Evolutionary conservation across 345 rosid species (phyloP), one percentile per base, ranked within the genome.

Genomic region (Erucastrum elatum): DNA sequence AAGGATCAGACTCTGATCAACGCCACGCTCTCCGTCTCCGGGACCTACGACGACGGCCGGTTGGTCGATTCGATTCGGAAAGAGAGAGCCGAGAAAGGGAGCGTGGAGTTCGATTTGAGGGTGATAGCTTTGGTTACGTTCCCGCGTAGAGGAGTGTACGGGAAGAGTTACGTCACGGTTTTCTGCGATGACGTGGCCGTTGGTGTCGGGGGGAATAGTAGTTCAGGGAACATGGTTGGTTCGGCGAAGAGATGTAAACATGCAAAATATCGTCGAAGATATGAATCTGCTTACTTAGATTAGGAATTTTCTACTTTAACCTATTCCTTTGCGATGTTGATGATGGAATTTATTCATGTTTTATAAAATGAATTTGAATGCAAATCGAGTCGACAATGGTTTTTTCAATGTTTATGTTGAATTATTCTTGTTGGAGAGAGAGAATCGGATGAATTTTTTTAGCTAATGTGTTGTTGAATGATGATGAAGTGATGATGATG

Each of bases 161-260:
- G 87, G 3, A 83, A 95, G 67, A 76, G 88, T 29, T 29, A 3
- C 31, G 31, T 2, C 3, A 29, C 31, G 31, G 31, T 29, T 29
- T 29, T 29, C 31, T 29, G 31, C 59, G 17, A 68, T 2, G 64
- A 83, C 34, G 77, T 89, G 44, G 11, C 81, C 0, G 84, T 91
- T 27, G 84, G 78, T 27, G 16, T 90, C 64, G 67, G 86, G 4
- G 68, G 70, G 16, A 82, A 30, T 74, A 81, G 83, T 31, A 80
- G 81, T 10, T 82, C 94, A 1, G 97, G 92, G 84, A 88, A 86
- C 84, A 77, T 90, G 86, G 55, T 75, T 25, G 90, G 89, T 17
- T 86, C 81, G 8, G 15, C 78, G 6, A 74, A 65, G 79, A 75
- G 72, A 17, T 92, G 97, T 1, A 21, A 21, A 21, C 21, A 21